Percentiles rank a stretch among this genome's conserved stretches.
Evolutionary conservation across 306 rosid genomes (phyloP).

Genomic region (Casuarina equisetifolia): DNA sequence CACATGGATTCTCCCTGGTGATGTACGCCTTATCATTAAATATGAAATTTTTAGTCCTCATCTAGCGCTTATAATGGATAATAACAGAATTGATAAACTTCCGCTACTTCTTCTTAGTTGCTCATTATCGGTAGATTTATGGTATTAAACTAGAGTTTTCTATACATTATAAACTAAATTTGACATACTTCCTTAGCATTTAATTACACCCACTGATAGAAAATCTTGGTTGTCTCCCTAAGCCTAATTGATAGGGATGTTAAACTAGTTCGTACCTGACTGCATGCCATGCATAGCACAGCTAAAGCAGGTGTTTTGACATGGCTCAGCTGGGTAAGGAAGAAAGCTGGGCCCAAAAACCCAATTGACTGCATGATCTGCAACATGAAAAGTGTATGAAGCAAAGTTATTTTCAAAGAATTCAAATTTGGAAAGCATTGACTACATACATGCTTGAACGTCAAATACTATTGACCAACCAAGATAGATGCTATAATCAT

Average conservation of each 20-base stretch:
- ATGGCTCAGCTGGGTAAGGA: constrained; percentile 80
- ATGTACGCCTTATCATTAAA: too few relatives aligned
- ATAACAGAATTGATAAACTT: not conserved
- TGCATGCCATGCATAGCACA: constrained; percentile 91
- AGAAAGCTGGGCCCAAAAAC: constrained; percentile 91
- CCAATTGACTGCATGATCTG: constrained; percentile 97
- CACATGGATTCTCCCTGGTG: too few relatives aligned
- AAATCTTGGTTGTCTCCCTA: not conserved
- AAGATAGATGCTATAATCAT: not conserved
- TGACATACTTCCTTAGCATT: not conserved
- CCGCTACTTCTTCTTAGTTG: not conserved
- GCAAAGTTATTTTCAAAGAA: constrained; percentile 6
- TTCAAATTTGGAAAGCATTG: constrained; percentile 9
- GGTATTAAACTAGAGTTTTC: not conserved
- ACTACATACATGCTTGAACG: not conserved
- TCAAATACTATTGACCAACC: not conserved
- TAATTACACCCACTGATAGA: not conserved
- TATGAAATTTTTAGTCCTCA: too few relatives aligned
- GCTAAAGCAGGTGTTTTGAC: constrained; percentile 82
- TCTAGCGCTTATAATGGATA: too few relatives aligned
- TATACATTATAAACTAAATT: not conserved
- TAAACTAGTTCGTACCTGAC: constrained; percentile 67
- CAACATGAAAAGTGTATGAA: constrained; percentile 29
- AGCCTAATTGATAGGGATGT: constrained; percentile 14
- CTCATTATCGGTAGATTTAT: not conserved